A percentile compares a stretch with the other conserved stretches of the same genome.
These are phyloP conservation scores for Allomyces macrogynus DNA, from an alignment of 192 early-diverging fungal genomes.

Conservation along the genomic window DNA sequence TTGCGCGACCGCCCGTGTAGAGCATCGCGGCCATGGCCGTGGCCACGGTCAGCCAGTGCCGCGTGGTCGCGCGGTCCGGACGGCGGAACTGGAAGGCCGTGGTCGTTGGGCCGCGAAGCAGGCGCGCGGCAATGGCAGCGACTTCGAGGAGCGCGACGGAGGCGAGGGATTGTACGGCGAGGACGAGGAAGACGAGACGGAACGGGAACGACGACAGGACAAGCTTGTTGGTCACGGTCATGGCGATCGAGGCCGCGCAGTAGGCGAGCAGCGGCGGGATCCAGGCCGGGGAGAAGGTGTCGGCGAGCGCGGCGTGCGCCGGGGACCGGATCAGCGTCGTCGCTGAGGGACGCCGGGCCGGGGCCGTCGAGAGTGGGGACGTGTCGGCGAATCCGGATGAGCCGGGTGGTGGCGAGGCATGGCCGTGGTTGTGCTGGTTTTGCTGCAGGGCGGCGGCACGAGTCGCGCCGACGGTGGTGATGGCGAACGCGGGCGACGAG, in stretches of 20 bases:
- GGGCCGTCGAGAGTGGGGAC: no score
- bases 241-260: conserved; percentile 69
- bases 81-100: conserved; percentile 40
- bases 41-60: conserved; percentile 70
- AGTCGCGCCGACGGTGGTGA: no score
- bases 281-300: no score
- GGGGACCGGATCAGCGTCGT: no score
- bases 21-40: conserved; percentile 77
- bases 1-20: conserved; percentile 83
- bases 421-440: no score
- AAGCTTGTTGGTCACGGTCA: conserved; percentile 78
- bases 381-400: no score
- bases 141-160: conserved; percentile 24
- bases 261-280: conserved; percentile 58
- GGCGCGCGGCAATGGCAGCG: conserved; percentile 34
- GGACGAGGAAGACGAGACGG: conserved; percentile 66
- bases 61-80: conserved; percentile 38
- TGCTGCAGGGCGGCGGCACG: no score
- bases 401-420: no score
- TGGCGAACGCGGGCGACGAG: no score
- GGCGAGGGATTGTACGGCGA: conserved; percentile 37
- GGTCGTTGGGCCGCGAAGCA: conserved; percentile 26
- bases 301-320: no score
- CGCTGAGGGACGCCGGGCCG: no score
- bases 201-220: conserved; percentile 63